Evolutionary conservation across 306 rosid genomes (phyloP), one percentile per base, ranked within the genome.

Genomic region (Lathyrus tuberosus): DNA sequence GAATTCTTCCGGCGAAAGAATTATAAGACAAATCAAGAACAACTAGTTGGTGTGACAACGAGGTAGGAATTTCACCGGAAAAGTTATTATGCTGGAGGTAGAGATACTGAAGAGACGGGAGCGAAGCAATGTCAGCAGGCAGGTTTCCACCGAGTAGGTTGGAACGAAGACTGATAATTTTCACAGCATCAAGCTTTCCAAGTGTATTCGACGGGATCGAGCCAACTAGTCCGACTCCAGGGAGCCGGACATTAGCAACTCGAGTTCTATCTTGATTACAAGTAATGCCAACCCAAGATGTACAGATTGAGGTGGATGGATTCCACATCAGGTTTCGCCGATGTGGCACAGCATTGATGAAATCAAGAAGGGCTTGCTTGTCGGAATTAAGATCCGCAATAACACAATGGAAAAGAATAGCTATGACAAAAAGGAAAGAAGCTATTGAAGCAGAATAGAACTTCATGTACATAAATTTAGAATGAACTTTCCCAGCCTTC

Each of bases 21-120:
- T 93, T 93, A 76, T 66, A 85, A n/a, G 98, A 90, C 41, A 93
- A 81, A 81, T 93, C 97, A 44, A 93, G 79, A 9, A 85, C 98
- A 81, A 63, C 76, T 44, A 93, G 83, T 22, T 79, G 74, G 42
- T 65, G 73, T 11, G 98, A 81, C 73, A 90, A 56, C 10, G 90
- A 86, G 62, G 86, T 42, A 28, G 98, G 97, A 72, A 93, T 82
- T 46, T 84, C 78, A 60, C 98, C 98, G 20, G 96, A 82, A 70
- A 93, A 76, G 84, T 90, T 90, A 84, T 93, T 93, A 51, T 67
- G 90, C 65, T 93, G 98, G 56, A 93, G 91, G 77, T 81, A 88
- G 35, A 93, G 86, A 74, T 69, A 67, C 43, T 79, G 87, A 51
- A 93, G 96, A 53, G 91, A 78, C 43, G 96, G 90, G 70, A 93